Evolutionary conservation across 345 rosid genomes (phyloP).

Genomic region (Gossypium mustelinum): DNA sequence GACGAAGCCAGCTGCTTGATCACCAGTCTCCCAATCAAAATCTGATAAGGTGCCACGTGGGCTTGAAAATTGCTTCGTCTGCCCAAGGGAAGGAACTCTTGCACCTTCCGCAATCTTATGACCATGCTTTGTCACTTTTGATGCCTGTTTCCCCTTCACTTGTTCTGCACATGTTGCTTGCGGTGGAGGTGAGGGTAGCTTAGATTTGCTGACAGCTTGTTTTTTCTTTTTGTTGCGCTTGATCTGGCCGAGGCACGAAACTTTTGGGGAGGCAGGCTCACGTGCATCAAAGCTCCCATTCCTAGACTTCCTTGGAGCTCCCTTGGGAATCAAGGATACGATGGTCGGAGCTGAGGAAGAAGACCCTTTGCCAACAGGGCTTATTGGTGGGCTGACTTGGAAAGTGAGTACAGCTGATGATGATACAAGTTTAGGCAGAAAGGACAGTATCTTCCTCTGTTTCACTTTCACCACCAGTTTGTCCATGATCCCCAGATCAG

Average conservation of each 20-base stretch:
- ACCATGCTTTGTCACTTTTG: neutral
- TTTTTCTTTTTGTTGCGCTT: neutral
- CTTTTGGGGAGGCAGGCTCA: conserved; percentile 6
- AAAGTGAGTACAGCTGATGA: neutral
- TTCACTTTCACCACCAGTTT: neutral
- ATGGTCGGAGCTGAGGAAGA: neutral
- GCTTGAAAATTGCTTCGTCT: neutral
- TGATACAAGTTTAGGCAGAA: neutral
- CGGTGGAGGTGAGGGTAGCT: neutral
- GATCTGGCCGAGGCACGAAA: conserved; percentile 1
- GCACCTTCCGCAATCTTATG: neutral
- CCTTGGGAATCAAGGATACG: conserved; percentile 16
- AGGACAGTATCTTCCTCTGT: neutral
- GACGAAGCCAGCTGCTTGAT: no score
- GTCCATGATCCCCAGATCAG: neutral
- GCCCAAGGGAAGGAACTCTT: neutral
- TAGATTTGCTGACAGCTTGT: neutral
- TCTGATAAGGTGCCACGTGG: neutral
- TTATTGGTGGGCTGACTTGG: neutral
- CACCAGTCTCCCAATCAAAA: neutral
- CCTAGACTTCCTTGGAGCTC: conserved; percentile 11
- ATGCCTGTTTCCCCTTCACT: neutral
- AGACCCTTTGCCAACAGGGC: conserved; percentile 11
- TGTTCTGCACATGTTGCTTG: neutral
- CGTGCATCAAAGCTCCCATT: neutral